phyloP scores from a whole-genome alignment of 2,329 filamentous ascomycete genomes.

The Peltaster fructicola region DNA sequence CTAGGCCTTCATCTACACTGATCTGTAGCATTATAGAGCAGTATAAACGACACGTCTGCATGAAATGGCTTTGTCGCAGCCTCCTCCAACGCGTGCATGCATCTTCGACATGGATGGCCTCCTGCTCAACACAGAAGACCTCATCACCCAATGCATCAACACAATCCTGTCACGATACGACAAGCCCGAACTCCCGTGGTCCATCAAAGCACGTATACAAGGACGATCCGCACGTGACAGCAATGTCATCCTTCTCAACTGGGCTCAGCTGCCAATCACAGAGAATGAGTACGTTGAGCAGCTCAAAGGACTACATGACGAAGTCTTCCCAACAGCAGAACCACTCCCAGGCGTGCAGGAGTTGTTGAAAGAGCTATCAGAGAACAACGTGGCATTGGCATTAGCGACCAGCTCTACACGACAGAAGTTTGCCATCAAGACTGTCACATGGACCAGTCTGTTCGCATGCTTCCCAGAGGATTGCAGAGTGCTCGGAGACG shows the following conservation, averaged over 20 bases:
- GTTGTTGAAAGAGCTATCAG: slow-evolving; percentile 57
- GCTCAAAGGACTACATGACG: slow-evolving; percentile 43
- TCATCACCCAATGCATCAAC: slow-evolving; percentile 68
- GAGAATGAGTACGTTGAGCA: slow-evolving; percentile 45
- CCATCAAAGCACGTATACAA: slow-evolving; percentile 70
- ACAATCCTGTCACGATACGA: slow-evolving; percentile 56
- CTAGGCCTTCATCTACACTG: no score
- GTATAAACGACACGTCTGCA: neutral
- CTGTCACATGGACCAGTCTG: slow-evolving; percentile 31
- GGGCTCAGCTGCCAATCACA: slow-evolving; percentile 67
- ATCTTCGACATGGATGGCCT: slow-evolving; percentile 97
- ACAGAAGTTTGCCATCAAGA: slow-evolving; percentile 60
- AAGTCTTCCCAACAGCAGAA: slow-evolving; percentile 51
- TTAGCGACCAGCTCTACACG: slow-evolving; percentile 65
- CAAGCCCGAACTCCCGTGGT: slow-evolving; percentile 61
- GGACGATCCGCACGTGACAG: slow-evolving; percentile 42
- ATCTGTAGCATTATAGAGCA: no score
- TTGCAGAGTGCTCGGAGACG: slow-evolving; percentile 68
- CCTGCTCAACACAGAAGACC: slow-evolving; percentile 81
- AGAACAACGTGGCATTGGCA: no score
- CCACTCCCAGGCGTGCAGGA: slow-evolving; percentile 59
- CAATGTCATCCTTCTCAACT: slow-evolving; percentile 47
- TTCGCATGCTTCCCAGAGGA: slow-evolving; percentile 43
- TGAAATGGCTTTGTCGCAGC: neutral
- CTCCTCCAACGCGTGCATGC: slow-evolving; percentile 58